Evolutionary conservation across 2,329 filamentous ascomycete genomes (phyloP).

Genomic region (Drechslerella stenobrocha): DNA sequence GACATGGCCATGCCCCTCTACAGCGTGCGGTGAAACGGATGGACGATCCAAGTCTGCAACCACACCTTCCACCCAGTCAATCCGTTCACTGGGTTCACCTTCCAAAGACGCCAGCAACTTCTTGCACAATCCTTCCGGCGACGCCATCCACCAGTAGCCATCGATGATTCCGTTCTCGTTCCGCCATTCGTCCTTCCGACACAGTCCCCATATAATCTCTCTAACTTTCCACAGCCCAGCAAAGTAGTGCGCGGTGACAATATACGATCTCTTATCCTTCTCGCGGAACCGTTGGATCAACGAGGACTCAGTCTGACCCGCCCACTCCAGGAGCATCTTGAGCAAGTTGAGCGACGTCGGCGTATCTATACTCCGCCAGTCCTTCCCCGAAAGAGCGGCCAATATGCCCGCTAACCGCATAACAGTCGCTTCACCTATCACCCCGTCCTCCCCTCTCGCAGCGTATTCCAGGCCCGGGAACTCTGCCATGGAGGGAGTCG

Average conservation of each 20-base stretch:
- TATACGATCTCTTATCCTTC: slow-evolving; percentile 27
- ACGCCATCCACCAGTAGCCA: slow-evolving; percentile 30
- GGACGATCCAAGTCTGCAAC: slow-evolving; percentile 18
- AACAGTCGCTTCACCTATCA: not conserved
- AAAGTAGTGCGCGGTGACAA: slow-evolving; percentile 33
- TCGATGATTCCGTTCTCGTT: slow-evolving; percentile 20
- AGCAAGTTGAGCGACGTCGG: slow-evolving; percentile 5
- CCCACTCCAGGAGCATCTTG: slow-evolving; percentile 24
- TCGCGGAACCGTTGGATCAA: slow-evolving; percentile 17
- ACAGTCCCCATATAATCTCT: slow-evolving; percentile 21
- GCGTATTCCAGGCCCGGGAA: slow-evolving; percentile 38
- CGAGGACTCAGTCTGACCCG: slow-evolving; percentile 7
- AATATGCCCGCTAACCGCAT: slow-evolving; percentile 11
- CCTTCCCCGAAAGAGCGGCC: not conserved
- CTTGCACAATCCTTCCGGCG: slow-evolving; percentile 24
- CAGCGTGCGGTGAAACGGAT: not conserved
- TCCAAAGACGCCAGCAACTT: slow-evolving; percentile 14
- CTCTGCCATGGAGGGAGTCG: not conserved
- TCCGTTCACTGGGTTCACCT: slow-evolving; percentile 17
- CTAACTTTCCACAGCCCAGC: slow-evolving; percentile 36
- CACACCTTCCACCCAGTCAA: slow-evolving; percentile 19
- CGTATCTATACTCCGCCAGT: not conserved
- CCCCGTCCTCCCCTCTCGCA: slow-evolving; percentile 24
- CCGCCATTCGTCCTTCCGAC: slow-evolving; percentile 15
- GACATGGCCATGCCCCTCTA: not conserved